Percentiles rank a stretch among this genome's conserved stretches.
These are phyloP conservation scores for Phaeosphaeria sp. DNA, from an alignment of 2,329 filamentous ascomycete species.

Conservation along the genomic window DNA sequence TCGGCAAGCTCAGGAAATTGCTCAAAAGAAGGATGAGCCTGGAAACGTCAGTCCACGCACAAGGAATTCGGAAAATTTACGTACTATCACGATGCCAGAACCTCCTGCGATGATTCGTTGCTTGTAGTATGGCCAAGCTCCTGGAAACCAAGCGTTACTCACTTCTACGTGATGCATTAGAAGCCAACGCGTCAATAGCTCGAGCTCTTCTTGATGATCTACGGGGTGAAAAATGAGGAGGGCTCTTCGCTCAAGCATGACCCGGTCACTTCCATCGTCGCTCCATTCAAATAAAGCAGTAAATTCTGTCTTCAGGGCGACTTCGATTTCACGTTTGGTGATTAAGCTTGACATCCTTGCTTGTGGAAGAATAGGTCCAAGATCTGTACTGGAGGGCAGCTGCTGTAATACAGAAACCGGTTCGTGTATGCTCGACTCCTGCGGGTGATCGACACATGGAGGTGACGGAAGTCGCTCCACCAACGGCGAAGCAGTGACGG, in stretches of 20 bases:
- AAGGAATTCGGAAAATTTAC: not conserved
- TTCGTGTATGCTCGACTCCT: not conserved
- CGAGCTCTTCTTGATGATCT: constrained; percentile 36
- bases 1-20: constrained; percentile 37
- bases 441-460: not conserved
- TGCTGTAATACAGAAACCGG: not conserved
- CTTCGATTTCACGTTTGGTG: constrained; percentile 27
- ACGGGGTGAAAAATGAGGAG: constrained; percentile 38
- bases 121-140: constrained; percentile 36
- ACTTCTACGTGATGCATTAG: constrained; percentile 39
- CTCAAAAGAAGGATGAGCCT: constrained; percentile 42
- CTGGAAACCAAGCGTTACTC: constrained; percentile 26
- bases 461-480: not conserved
- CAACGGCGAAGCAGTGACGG: not conserved
- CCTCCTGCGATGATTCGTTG: constrained; percentile 21
- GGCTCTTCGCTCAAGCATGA: constrained; percentile 25
- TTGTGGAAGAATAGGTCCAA: not conserved
- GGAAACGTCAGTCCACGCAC: constrained; percentile 10
- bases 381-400: not conserved
- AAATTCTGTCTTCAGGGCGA: constrained; percentile 26
- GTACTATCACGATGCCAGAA: constrained; percentile 38
- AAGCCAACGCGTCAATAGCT: constrained; percentile 40
- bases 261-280: constrained; percentile 5
- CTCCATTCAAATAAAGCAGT: constrained; percentile 29
- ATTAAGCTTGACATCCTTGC: constrained; percentile 2